Conservation (phyloP, 1,139 yeast genomes). For the Protomyces gravidus region DNA sequence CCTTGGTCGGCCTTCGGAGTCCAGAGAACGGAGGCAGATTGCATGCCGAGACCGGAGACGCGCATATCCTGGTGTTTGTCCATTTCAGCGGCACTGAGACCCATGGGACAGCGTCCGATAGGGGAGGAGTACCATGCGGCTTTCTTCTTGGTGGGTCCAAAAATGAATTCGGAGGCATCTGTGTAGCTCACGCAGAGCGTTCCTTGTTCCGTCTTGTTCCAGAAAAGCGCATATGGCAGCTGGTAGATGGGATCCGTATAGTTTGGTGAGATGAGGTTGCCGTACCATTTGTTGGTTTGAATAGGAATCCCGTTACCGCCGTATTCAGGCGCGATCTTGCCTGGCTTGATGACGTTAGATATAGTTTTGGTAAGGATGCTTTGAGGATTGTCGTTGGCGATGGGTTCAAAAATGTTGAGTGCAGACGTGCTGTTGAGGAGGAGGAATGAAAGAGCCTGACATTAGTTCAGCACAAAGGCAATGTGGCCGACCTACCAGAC, state of each 20-base stretch:
- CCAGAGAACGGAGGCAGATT: slow-evolving; percentile 55
- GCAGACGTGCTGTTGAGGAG: too few species aligned
- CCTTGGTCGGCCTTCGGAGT: slow-evolving; percentile 39
- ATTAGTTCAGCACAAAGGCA: too few species aligned
- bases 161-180: slow-evolving; percentile 46
- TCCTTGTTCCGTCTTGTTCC: slow-evolving; percentile 44
- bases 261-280: slow-evolving; percentile 54
- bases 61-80: slow-evolving; percentile 43
- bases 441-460: too few species aligned
- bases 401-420: slow-evolving; percentile 5
- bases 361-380: too few species aligned
- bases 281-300: slow-evolving; percentile 68
- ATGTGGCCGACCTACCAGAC: too few species aligned
- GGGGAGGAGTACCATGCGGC: slow-evolving; percentile 55
- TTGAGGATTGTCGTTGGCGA: slow-evolving; percentile 29
- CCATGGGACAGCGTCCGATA: slow-evolving; percentile 49
- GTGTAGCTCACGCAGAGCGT: slow-evolving; percentile 63
- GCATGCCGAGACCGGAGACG: slow-evolving; percentile 48
- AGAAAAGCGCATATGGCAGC: slow-evolving; percentile 63
- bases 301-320: slow-evolving; percentile 37
- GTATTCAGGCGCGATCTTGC: background rate
- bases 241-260: slow-evolving; percentile 51
- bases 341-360: too few species aligned
- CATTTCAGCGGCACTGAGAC: slow-evolving; percentile 55
- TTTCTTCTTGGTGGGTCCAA: slow-evolving; percentile 38